These are phyloP conservation scores for Teratosphaeria epicoccoides DNA, from an alignment of 2,329 filamentous ascomycete species.

Conservation along the genomic window DNA sequence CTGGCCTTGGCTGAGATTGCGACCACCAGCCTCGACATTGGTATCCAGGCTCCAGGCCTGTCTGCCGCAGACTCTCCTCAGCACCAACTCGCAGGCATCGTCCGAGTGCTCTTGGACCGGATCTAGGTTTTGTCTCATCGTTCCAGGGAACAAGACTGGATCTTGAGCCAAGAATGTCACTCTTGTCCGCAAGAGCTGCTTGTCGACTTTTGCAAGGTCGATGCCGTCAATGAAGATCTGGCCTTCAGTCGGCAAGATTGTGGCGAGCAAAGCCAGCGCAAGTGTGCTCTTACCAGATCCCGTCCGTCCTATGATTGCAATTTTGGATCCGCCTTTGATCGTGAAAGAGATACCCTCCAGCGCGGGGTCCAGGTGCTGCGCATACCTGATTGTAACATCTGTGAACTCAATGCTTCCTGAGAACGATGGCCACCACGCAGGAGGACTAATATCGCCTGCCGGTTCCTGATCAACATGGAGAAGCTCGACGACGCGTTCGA, in stretches of 20 bases:
- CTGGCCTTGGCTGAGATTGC: conserved; percentile 55
- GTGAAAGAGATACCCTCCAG: conserved; percentile 57
- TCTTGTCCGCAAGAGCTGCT: conserved; percentile 49
- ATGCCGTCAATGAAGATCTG: conserved; percentile 50
- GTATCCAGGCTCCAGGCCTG: conserved; percentile 49
- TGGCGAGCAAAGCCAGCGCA: conserved; percentile 49
- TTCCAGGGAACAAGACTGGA: conserved; percentile 54
- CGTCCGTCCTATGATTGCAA: conserved; percentile 70
- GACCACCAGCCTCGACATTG: conserved; percentile 48
- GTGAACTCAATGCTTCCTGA: conserved; percentile 66
- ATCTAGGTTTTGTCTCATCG: conserved; percentile 52
- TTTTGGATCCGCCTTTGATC: conserved; percentile 67
- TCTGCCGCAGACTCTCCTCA: conserved; percentile 44
- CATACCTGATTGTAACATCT: conserved; percentile 68
- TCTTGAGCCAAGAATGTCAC: conserved; percentile 59
- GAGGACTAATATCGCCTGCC: conserved; percentile 55
- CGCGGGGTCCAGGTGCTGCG: conserved; percentile 63
- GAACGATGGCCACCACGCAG: conserved; percentile 65
- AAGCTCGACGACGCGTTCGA: conserved; percentile 76
- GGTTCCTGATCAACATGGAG: conserved; percentile 68
- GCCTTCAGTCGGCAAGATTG: conserved; percentile 44
- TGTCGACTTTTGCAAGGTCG: conserved; percentile 49
- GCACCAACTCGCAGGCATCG: conserved; percentile 42
- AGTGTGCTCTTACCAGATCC: conserved; percentile 77
- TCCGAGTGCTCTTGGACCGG: conserved; percentile 48